Evolutionary conservation across 345 rosid genomes (phyloP), one percentile per base, ranked within the genome.

Genomic region (Brassica juncea): DNA sequence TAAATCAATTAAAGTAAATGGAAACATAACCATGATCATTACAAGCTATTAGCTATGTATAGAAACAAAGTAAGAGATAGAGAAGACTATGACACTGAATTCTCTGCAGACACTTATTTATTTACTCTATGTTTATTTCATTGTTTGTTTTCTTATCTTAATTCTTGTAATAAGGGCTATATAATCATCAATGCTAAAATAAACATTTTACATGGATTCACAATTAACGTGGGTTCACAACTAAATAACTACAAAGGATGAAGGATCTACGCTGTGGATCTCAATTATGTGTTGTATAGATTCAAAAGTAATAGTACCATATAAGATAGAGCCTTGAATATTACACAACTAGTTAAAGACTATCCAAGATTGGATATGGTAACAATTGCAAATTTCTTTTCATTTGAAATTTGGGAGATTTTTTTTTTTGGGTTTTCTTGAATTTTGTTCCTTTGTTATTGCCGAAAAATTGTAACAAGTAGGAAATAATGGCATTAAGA

Each of bases 221-320:
- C 47, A 39, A 39, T 39, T 9, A 39, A 42, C 44, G 44, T 42
- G n/a, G 64, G 32, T 25, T 59, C 31, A 59, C n/a, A 59, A 23
- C 12, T 25, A 59, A 59, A 5, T 4, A 89, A 88, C 84, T 90
- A 81, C 84, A 85, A 86, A 42, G 90, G 90, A 11, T 90, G 88
- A 1, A 0, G 16, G 28, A 83, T 88, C 80, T 85, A 87, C 82
- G 68, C 79, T 1, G 82, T 90, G 71, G 84, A 82, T 68, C 86
- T 82, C 0, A 74, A 79, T 81, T 80, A 84, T 87, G 85, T 83
- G 86, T 68, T 87, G 74, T 0, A 1, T 30, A 21, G 27, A 57
- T 57, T 57, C 7, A 57, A 57, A 19, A 57, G 12, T 21, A 19
- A 19, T 54, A 54, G 59, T 57, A 2, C 57, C 21, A 57, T 8